Conservation (phyloP, 208 protist species). For the Leishmania major region DNA sequence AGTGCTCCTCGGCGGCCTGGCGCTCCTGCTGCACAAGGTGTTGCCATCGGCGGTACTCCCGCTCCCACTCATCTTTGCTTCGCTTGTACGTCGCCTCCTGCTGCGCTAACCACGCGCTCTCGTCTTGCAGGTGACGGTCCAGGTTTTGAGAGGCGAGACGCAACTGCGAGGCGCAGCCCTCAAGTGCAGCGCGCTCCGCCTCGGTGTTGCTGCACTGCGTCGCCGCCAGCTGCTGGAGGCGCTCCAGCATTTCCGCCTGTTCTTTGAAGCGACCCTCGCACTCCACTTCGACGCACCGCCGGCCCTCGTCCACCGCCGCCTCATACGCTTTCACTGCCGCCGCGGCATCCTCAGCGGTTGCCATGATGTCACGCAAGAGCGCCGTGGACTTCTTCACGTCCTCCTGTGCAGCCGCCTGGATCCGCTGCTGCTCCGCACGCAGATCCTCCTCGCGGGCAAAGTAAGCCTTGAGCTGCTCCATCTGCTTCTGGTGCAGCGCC, state of each 20-base stretch:
- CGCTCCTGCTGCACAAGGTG: slow-evolving; percentile 67
- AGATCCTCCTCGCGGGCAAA: slow-evolving; percentile 59
- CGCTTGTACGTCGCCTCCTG: slow-evolving; percentile 51
- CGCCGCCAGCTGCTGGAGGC: slow-evolving; percentile 45
- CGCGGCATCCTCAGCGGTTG: slow-evolving; percentile 39
- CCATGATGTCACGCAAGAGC: slow-evolving; percentile 39
- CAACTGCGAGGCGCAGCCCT: slow-evolving; percentile 49
- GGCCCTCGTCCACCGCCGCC: slow-evolving; percentile 42
- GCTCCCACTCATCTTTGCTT: slow-evolving; percentile 62
- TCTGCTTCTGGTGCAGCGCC: slow-evolving; percentile 57
- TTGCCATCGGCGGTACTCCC: slow-evolving; percentile 76
- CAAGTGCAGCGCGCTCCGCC: slow-evolving; percentile 46
- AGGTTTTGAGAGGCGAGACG: slow-evolving; percentile 43
- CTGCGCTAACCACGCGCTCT: slow-evolving; percentile 67
- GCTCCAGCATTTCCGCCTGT: slow-evolving; percentile 37
- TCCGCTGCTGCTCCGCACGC: slow-evolving; percentile 43
- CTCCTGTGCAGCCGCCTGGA: slow-evolving; percentile 43
- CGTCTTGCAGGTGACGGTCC: slow-evolving; percentile 63
- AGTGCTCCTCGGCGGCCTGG: slow-evolving; percentile 53
- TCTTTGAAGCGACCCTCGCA: slow-evolving; percentile 35
- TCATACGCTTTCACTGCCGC: slow-evolving; percentile 54
- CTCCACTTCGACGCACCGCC: slow-evolving; percentile 39
- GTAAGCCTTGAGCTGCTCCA: slow-evolving; percentile 63
- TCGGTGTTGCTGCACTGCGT: slow-evolving; percentile 52
- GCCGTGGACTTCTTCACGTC: slow-evolving; percentile 42